phyloP scores from a whole-genome alignment of 306 rosid species.

The Parietaria judaica region DNA sequence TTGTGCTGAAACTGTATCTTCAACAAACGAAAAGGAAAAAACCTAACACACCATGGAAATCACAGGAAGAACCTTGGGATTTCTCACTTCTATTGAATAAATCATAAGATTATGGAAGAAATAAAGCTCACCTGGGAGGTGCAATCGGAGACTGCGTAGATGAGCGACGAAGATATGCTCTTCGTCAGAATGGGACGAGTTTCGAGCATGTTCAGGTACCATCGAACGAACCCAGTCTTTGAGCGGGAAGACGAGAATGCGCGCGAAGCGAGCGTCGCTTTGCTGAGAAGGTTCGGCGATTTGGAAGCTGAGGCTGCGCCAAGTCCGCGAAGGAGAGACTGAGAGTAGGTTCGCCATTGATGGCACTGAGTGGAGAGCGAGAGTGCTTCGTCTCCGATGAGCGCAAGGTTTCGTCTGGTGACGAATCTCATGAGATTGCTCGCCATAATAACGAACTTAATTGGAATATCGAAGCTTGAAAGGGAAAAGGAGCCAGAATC shows the following conservation, averaged over 20 bases:
- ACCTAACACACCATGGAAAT: no score
- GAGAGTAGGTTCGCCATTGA: slow-evolving; percentile 12
- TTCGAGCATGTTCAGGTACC: slow-evolving; percentile 56
- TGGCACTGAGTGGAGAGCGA: slow-evolving; percentile 1
- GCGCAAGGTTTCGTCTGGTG: neutral
- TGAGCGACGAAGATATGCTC: slow-evolving; percentile 45
- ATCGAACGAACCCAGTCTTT: slow-evolving; percentile 39
- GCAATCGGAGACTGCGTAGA: slow-evolving; percentile 49
- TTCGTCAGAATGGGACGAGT: slow-evolving; percentile 42
- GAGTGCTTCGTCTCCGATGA: neutral
- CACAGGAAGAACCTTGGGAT: no score
- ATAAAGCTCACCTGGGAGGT: slow-evolving; percentile 49
- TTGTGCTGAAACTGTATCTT: no score
- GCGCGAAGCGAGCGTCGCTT: neutral
- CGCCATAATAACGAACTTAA: neutral
- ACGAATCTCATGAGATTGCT: neutral
- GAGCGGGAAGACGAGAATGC: slow-evolving; percentile 22
- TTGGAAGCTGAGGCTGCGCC: slow-evolving; percentile 7
- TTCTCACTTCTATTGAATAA: no score
- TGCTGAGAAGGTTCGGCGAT: slow-evolving; percentile 5
- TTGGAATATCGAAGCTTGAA: neutral
- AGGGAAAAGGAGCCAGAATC: no score
- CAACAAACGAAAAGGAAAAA: no score
- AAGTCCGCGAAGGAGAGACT: slow-evolving; percentile 2
- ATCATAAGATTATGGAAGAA: no score